Conservation (phyloP, 192 early-diverging fungal species). For the Rhizoclosmatium sp. region DNA sequence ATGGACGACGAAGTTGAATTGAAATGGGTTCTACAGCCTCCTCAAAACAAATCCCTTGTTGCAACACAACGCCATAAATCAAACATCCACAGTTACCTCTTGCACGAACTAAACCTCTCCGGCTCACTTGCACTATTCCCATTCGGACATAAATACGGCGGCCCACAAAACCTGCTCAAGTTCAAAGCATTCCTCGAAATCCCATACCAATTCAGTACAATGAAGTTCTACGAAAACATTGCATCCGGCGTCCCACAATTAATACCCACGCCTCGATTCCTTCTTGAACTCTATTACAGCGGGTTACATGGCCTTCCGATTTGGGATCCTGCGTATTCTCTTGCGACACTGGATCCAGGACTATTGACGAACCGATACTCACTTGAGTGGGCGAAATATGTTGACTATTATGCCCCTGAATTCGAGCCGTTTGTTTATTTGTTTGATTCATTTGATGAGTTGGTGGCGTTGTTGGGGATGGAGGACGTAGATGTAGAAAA, state of each 20-base stretch:
- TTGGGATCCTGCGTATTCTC: background rate
- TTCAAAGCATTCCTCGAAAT: slow-evolving; percentile 33
- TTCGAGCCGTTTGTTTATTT: slow-evolving; percentile 11
- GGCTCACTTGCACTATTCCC: background rate
- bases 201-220: slow-evolving; percentile 30
- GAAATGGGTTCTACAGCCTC: background rate
- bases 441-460: slow-evolving; percentile 23
- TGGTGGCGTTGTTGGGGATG: background rate
- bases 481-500: background rate
- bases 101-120: background rate
- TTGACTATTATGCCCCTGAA: slow-evolving; percentile 7
- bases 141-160: slow-evolving; percentile 27
- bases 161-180: slow-evolving; percentile 7
- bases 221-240: slow-evolving; percentile 39
- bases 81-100: background rate
- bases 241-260: slow-evolving; percentile 16
- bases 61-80: slow-evolving; percentile 21
- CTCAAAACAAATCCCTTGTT: background rate
- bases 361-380: background rate
- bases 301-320: background rate
- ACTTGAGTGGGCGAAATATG: background rate
- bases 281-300: slow-evolving; percentile 14
- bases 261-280: slow-evolving; percentile 8
- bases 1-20: background rate
- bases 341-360: background rate